Evolutionary conservation across 768 basidiomycete species (phyloP), one percentile per base, ranked within the genome.

Genomic region (Boletus fagicola): DNA sequence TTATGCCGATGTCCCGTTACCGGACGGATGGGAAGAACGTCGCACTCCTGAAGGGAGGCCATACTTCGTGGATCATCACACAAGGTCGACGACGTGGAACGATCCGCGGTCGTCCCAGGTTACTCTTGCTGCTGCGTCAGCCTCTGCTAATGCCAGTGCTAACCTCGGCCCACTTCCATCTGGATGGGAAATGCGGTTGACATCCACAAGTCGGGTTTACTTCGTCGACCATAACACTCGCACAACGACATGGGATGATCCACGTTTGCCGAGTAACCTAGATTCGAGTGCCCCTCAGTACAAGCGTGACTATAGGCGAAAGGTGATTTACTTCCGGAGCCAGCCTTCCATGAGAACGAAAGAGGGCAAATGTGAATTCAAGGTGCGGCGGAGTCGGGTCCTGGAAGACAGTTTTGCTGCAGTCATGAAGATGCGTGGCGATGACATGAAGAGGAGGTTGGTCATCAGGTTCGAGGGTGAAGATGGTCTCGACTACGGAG

Each of bases 171-270:
- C 90, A 8, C 78, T 96, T 38, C 94, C 94, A 6, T 89, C 87
- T 45, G 94, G 93, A 58, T 96, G 93, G 93, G 94, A 96, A 75
- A 95, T 95, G 94, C 82, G 94, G 20, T 73, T 95, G 51, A 94
- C 94, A 1, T 86, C 87, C 1, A 92, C 89, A 0, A 82, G 82
- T 9, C 81, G 92, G 35, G 87, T 95, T 18, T 96, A 96, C 74
- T 96, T 94, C 63, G 93, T 95, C 15, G 94, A 95, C 69, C 94
- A 96, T 74, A 94, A 88, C 61, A 89, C 87, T 39, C 81, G 88
- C 52, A 92, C 92, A 18, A 95, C 94, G 16, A 84, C 90, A 7
- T 95, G 93, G 94, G 94, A 95, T 68, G 94, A 96, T 70, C 94
- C 93, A 20, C 83, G 94, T 50, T 72, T 94, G 51, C 93, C 94